A percentile compares a stretch with the other conserved stretches of the same genome.
These are phyloP conservation scores for Nevesoporus exiguus DNA, from an alignment of 768 basidiomycete genomes.

Conservation along the genomic window DNA sequence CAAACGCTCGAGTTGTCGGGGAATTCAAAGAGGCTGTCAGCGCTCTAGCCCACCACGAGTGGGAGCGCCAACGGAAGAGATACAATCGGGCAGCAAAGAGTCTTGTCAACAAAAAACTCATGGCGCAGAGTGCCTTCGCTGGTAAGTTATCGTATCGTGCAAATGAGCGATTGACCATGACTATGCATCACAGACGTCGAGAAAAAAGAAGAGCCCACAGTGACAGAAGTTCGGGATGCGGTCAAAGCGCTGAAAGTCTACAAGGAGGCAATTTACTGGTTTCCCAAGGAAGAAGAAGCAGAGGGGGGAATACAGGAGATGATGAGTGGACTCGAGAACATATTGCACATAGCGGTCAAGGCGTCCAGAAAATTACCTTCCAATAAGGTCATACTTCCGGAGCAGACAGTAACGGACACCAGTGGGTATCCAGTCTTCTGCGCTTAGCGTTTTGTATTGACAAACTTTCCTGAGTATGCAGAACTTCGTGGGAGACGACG, in stretches of 20 bases:
- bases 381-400: neutral
- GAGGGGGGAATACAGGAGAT: conserved; percentile 7
- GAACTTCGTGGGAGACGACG: neutral
- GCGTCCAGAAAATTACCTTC: neutral
- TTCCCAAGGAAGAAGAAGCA: conserved; percentile 2
- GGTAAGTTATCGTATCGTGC: neutral
- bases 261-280: conserved; percentile 4
- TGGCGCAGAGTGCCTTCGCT: neutral
- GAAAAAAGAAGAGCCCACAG: neutral
- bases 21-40: conserved; percentile 5
- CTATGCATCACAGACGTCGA: neutral
- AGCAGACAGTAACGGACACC: neutral
- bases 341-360: conserved; percentile 1
- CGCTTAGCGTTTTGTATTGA: neutral
- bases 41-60: conserved; percentile 1
- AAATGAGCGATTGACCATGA: too few species aligned
- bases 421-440: neutral
- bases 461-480: neutral
- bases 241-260: conserved; percentile 2
- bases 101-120: neutral
- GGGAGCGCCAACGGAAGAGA: conserved; percentile 6
- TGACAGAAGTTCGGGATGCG: neutral
- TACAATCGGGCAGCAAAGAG: neutral
- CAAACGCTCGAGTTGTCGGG: neutral
- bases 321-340: neutral